Percentiles rank a stretch among this genome's conserved stretches.
Conservation (phyloP, 768 basidiomycete species). For the Russula sp. region DNA sequence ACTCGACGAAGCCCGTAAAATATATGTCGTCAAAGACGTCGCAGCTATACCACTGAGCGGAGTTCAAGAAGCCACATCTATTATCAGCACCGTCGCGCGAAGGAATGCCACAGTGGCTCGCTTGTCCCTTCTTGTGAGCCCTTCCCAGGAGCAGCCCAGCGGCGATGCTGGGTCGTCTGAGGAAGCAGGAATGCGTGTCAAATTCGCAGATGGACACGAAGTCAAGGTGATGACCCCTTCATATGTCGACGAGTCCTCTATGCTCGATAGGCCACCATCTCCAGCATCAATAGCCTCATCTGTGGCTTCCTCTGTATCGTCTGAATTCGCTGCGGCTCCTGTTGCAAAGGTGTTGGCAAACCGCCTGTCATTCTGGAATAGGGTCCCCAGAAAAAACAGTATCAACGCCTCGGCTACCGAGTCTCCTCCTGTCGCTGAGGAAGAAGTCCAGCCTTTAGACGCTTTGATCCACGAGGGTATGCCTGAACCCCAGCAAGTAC, state of each 20-base stretch:
- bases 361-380: slow-evolving; percentile 72
- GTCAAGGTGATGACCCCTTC: slow-evolving; percentile 42
- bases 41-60: slow-evolving; percentile 66
- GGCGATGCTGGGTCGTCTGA: slow-evolving; percentile 15
- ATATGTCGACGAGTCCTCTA: slow-evolving; percentile 24
- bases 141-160: background rate
- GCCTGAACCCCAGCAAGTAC: slow-evolving; percentile 41
- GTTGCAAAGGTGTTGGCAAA: slow-evolving; percentile 58
- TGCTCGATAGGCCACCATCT: slow-evolving; percentile 23
- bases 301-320: slow-evolving; percentile 50
- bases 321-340: slow-evolving; percentile 40
- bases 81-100: slow-evolving; percentile 47
- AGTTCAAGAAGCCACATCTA: slow-evolving; percentile 47
- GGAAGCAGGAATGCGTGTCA: slow-evolving; percentile 38
- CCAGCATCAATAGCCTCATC: slow-evolving; percentile 35
- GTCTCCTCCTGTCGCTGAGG: slow-evolving; percentile 16
- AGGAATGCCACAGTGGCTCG: slow-evolving; percentile 42
- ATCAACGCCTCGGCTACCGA: background rate
- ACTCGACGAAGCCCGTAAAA: slow-evolving; percentile 51
- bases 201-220: slow-evolving; percentile 46
- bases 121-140: slow-evolving; percentile 39
- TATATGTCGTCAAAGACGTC: slow-evolving; percentile 66
- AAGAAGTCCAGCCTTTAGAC: slow-evolving; percentile 19
- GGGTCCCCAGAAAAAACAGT: slow-evolving; percentile 39
- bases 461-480: slow-evolving; percentile 22